Conservation (phyloP, 192 early-diverging fungal species). For the Umbelopsis isabellina region DNA sequence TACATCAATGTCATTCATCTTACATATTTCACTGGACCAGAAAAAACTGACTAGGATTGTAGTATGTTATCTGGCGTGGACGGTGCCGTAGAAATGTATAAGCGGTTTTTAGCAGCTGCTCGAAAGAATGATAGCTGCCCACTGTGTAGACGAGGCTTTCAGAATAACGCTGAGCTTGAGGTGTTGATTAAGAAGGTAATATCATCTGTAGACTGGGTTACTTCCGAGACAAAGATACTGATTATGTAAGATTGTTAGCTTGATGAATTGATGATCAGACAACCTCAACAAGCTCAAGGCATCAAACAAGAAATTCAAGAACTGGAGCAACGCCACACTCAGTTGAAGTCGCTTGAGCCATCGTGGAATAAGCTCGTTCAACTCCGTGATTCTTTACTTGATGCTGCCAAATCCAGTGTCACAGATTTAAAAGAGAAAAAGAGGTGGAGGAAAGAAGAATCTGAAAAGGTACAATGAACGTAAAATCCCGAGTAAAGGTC, state of each 20-base stretch:
- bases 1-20: not conserved
- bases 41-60: constrained; percentile 2
- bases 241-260: not conserved
- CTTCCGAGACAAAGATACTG: too few relatives aligned
- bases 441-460: constrained; percentile 27
- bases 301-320: constrained; percentile 50
- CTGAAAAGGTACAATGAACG: constrained; percentile 26
- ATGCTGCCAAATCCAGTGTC: constrained; percentile 32
- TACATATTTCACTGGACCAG: constrained; percentile 14
- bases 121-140: constrained; percentile 67
- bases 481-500: not conserved
- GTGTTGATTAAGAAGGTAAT: constrained; percentile 43
- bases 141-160: constrained; percentile 80
- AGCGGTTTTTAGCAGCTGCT: constrained; percentile 12
- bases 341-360: constrained; percentile 45
- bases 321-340: constrained; percentile 35
- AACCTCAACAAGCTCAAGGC: constrained; percentile 25
- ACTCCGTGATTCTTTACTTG: constrained; percentile 52
- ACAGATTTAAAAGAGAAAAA: constrained; percentile 34
- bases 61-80: constrained; percentile 10
- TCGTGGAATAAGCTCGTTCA: constrained; percentile 47
- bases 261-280: constrained; percentile 33
- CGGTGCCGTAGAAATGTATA: constrained; percentile 16
- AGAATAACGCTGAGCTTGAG: constrained; percentile 50
- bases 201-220: not conserved